Evolutionary conservation across 1,139 yeast genomes (phyloP), one percentile per base, ranked within the genome.

Genomic region (Blastobotrys illinoisensis): DNA sequence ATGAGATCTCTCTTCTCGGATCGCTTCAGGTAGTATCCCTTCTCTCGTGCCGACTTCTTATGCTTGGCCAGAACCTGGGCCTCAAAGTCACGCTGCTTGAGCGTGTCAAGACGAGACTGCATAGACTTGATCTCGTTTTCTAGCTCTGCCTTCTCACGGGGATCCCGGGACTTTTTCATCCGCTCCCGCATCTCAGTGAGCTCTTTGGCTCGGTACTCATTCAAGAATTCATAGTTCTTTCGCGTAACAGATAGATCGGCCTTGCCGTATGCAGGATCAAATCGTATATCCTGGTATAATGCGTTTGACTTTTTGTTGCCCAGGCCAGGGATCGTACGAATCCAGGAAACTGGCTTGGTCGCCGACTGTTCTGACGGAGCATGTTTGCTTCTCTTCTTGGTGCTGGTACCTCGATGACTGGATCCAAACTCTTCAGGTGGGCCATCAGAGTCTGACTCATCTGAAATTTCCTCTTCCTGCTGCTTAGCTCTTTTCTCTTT

Each of bases 181-280:
- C 85, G 70, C 24, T 69, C 64, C 55, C 81, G 77, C 77, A 91
- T 77, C 49, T 85, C 81, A 4, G 74, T 62, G 48, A 90, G 77
- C 67, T 93, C 99, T 14, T 76, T 71, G 60, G 84, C 78, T 64
- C 98, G 78, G 68, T 91, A 91, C 47, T 87, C 91, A 70, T 91
- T 96, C 58, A 93, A 73, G 65, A 93, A 93, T 47, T 83, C 81
- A 72, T 93, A 93, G 66, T 91, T 84, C 64, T 82, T 81, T 54
- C 97, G 77, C 9, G 75, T 80, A 56, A 77, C 77, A 36, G 75
- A 73, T 56, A 81, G 72, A 66, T 90, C 93, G 0, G 95, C 88
- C 63, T 83, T 86, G 56, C 98, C 98, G 60, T 83, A 82, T 0
- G 96, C 90, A 0, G 95, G 80, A 70, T 91, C 97, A 68, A 93